Conservation (phyloP, 148 eudicot species). For the Vaccinium myrtillus region DNA sequence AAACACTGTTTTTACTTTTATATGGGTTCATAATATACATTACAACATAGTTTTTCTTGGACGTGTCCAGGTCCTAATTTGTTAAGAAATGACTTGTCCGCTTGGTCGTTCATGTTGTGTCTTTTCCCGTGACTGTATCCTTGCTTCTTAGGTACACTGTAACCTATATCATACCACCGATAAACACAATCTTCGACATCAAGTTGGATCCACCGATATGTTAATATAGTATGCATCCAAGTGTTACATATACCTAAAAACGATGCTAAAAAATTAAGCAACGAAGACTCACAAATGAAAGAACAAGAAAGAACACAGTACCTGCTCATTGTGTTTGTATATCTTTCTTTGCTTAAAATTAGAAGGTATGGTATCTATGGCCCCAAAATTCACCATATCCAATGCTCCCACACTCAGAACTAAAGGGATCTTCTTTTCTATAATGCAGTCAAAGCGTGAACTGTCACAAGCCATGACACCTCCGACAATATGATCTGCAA, state of each 20-base stretch:
- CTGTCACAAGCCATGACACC: slow-evolving; percentile 95
- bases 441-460: slow-evolving; percentile 79
- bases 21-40: neutral
- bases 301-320: slow-evolving; percentile 12
- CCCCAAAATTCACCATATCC: slow-evolving; percentile 97
- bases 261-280: neutral
- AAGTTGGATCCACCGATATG: neutral
- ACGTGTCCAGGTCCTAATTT: neutral
- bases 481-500: slow-evolving; percentile 91
- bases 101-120: neutral
- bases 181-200: neutral
- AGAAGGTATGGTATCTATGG: slow-evolving; percentile 68
- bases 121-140: no score
- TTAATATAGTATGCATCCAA: neutral
- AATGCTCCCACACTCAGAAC: slow-evolving; percentile 93
- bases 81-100: neutral
- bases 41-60: neutral
- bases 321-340: slow-evolving; percentile 89
- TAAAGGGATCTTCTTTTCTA: slow-evolving; percentile 76
- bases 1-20: neutral
- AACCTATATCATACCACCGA: neutral
- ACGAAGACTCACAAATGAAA: neutral
- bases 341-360: slow-evolving; percentile 64
- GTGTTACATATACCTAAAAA: neutral
- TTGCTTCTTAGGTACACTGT: neutral